Evolutionary conservation across 2,329 filamentous ascomycete genomes (phyloP).

Genomic region (Sporothrix sp.): DNA sequence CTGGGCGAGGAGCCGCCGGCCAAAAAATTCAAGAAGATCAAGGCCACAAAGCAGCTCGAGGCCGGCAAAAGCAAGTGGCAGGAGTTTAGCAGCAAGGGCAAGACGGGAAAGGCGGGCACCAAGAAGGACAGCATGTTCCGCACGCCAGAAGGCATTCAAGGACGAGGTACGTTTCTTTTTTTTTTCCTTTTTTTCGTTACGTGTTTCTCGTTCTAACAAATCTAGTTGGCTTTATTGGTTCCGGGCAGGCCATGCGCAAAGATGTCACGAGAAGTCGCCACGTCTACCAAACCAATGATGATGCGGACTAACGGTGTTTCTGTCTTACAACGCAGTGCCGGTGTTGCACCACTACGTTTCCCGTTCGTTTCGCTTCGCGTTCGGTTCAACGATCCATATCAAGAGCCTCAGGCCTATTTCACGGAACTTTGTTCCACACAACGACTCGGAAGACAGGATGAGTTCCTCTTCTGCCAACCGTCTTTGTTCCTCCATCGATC

Average conservation of each 20-base stretch:
- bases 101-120: conserved; percentile 48
- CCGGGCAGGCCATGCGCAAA: conserved; percentile 91
- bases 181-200: conserved; percentile 3
- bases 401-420: too few relatives aligned
- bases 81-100: conserved; percentile 74
- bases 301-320: conserved; percentile 50
- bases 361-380: too few relatives aligned
- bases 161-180: conserved; percentile 55
- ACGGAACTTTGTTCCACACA: too few relatives aligned
- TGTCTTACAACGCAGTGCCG: background rate
- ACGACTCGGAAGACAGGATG: too few relatives aligned
- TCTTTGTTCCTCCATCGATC: too few relatives aligned
- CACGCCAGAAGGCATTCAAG: conserved; percentile 76
- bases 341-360: too few relatives aligned
- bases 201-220: conserved; percentile 20
- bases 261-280: conserved; percentile 74
- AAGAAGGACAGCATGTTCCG: conserved; percentile 98
- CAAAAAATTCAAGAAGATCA: conserved; percentile 80
- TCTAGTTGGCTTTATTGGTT: conserved; percentile 89
- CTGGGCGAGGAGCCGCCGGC: conserved; percentile 67
- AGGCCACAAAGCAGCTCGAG: conserved; percentile 84
- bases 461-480: too few relatives aligned
- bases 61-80: conserved; percentile 91
- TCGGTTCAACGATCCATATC: too few relatives aligned
- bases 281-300: conserved; percentile 69